phyloP scores from a whole-genome alignment of 805 yeast species.

The Wickerhamomyces queroliae region DNA sequence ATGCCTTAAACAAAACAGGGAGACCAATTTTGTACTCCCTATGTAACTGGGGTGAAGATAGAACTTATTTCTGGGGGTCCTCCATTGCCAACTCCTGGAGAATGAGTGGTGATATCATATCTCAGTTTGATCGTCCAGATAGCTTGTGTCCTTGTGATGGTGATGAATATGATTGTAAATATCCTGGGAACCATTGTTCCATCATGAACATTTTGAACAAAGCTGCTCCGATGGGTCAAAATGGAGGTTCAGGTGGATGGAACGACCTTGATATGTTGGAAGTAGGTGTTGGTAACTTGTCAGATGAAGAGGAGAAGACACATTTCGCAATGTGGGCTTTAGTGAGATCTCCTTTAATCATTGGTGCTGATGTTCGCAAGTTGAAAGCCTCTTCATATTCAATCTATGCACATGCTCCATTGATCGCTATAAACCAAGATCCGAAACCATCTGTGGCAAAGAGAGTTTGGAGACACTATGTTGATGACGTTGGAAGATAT shows the following conservation, averaged over 20 bases:
- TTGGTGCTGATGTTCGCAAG: slow-evolving; percentile 22
- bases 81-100: slow-evolving; percentile 26
- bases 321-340: slow-evolving; percentile 27
- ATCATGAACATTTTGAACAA: slow-evolving; percentile 20
- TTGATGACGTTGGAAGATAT: slow-evolving; percentile 3
- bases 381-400: slow-evolving; percentile 16
- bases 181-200: slow-evolving; percentile 24
- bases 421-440: slow-evolving; percentile 23
- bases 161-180: slow-evolving; percentile 17
- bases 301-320: slow-evolving; percentile 24
- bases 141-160: slow-evolving; percentile 25
- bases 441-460: slow-evolving; percentile 14
- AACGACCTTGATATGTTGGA: slow-evolving; percentile 26
- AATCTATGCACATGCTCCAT: slow-evolving; percentile 13
- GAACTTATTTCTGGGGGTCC: slow-evolving; percentile 25
- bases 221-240: slow-evolving; percentile 23
- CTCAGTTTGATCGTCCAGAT: slow-evolving; percentile 11
- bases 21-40: slow-evolving; percentile 24
- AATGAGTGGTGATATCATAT: slow-evolving; percentile 23
- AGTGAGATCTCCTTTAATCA: slow-evolving; percentile 25
- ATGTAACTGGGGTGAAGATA: slow-evolving; percentile 29
- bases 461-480: slow-evolving; percentile 6
- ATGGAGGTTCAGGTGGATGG: slow-evolving; percentile 22
- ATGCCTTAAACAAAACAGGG: slow-evolving; percentile 25
- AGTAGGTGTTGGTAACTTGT: slow-evolving; percentile 25